These are phyloP conservation scores for Thozetella sp. DNA, from an alignment of 495 filamentous ascomycete species.

Conservation along the genomic window DNA sequence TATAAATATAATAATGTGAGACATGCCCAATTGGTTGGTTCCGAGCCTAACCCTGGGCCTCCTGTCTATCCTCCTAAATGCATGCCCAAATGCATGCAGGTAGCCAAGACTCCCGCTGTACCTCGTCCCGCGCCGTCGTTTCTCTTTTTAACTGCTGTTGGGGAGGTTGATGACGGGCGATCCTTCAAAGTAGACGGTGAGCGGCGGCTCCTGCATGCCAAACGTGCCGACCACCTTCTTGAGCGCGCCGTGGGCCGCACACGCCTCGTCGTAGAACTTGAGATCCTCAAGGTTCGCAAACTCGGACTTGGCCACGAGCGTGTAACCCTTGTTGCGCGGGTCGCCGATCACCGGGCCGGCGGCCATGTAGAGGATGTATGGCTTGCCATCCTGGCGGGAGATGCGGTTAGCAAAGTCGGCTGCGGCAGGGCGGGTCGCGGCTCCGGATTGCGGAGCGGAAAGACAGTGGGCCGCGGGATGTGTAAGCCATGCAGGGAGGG, in stretches of 20 bases:
- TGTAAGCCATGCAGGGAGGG: too few species aligned
- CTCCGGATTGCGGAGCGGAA: not conserved
- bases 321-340: conserved; percentile 64
- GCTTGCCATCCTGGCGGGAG: conserved; percentile 58
- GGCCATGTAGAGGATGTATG: conserved; percentile 58
- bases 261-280: conserved; percentile 68
- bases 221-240: conserved; percentile 46
- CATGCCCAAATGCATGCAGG: too few species aligned
- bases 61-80: too few species aligned
- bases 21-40: too few species aligned
- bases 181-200: conserved; percentile 51
- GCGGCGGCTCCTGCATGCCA: conserved; percentile 39
- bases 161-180: not conserved
- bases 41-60: too few species aligned
- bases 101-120: too few species aligned
- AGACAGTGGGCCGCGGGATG: not conserved
- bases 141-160: not conserved
- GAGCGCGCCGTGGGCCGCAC: conserved; percentile 60
- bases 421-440: not conserved
- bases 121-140: not conserved
- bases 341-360: conserved; percentile 50
- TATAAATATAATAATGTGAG: too few species aligned
- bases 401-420: conserved; percentile 1
- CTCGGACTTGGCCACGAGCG: conserved; percentile 55
- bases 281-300: conserved; percentile 69